These are phyloP conservation scores for Lathyrus oleraceus DNA, from an alignment of 306 rosid species.

Conservation along the genomic window DNA sequence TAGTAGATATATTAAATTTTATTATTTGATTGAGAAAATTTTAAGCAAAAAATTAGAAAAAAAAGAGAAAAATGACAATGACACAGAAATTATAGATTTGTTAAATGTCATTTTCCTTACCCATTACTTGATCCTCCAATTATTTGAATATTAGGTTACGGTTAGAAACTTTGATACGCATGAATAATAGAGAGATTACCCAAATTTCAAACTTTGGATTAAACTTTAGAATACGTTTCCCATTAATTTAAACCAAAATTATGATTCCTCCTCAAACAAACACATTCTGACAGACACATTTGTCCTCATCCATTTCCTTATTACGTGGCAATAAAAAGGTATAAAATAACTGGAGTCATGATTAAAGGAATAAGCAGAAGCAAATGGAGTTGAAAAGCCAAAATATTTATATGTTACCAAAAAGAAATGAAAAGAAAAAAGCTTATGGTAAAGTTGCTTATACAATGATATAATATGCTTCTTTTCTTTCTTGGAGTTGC, in stretches of 20 bases:
- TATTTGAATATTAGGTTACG: slow-evolving; percentile 37
- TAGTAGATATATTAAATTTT: too few species aligned
- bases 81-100: slow-evolving; percentile 38
- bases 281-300: slow-evolving; percentile 4
- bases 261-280: not conserved
- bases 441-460: slow-evolving; percentile 27
- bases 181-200: slow-evolving; percentile 29
- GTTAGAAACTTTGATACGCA: slow-evolving; percentile 45
- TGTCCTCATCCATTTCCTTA: slow-evolving; percentile 36
- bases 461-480: slow-evolving; percentile 5
- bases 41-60: slow-evolving; percentile 37
- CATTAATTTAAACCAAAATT: slow-evolving; percentile 25
- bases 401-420: slow-evolving; percentile 22
- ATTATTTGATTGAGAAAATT: slow-evolving; percentile 22
- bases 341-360: slow-evolving; percentile 39
- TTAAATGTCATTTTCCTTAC: slow-evolving; percentile 46
- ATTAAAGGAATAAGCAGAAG: slow-evolving; percentile 35
- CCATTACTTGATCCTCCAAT: slow-evolving; percentile 38
- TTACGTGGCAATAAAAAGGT: slow-evolving; percentile 31
- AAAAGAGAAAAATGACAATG: slow-evolving; percentile 24
- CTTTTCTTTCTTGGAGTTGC: slow-evolving; percentile 25
- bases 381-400: slow-evolving; percentile 35
- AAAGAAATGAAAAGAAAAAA: slow-evolving; percentile 15
- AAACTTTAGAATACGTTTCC: slow-evolving; percentile 1
- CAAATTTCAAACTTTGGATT: slow-evolving; percentile 34